Evolutionary conservation across 1,284 basidiomycete genomes (phyloP).

Genomic region (Moesziomyces sp.): DNA sequence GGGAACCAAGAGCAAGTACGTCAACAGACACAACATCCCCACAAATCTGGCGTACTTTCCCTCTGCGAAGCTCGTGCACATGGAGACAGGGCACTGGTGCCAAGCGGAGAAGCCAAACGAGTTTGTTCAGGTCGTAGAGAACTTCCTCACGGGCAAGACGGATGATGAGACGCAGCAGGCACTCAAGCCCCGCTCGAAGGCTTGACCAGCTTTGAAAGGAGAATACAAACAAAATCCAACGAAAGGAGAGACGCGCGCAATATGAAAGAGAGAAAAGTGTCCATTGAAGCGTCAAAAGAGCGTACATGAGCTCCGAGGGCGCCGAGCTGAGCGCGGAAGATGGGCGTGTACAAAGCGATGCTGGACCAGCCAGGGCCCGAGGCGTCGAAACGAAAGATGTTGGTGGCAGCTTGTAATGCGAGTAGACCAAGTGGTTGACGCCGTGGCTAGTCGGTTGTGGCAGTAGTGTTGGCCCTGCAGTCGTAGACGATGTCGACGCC

Average conservation of each 20-base stretch:
- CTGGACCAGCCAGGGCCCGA: slow-evolving; percentile 15
- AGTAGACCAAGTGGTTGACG: background rate
- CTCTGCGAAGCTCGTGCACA: slow-evolving; percentile 69
- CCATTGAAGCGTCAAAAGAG: background rate
- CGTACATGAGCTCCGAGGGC: too few relatives aligned
- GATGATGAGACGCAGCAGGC: slow-evolving; percentile 31
- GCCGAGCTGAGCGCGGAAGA: background rate
- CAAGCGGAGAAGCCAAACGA: slow-evolving; percentile 68
- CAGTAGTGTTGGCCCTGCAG: slow-evolving; percentile 28
- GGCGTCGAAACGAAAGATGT: background rate
- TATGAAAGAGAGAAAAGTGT: background rate
- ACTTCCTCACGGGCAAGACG: slow-evolving; percentile 57
- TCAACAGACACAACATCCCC: slow-evolving; percentile 76
- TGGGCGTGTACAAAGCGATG: background rate
- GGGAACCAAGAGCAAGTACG: slow-evolving; percentile 75
- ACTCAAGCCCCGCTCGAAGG: slow-evolving; percentile 26
- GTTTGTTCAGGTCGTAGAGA: slow-evolving; percentile 65
- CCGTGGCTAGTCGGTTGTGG: slow-evolving; percentile 2
- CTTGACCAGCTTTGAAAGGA: background rate
- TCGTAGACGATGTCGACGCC: slow-evolving; percentile 36
- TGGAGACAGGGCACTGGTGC: slow-evolving; percentile 70
- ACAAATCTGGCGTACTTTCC: slow-evolving; percentile 78
- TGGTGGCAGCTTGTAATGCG: too few relatives aligned
- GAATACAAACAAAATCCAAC: too few relatives aligned
- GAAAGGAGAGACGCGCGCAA: background rate